These are phyloP conservation scores for Canavalia ensiformis DNA, from an alignment of 306 rosid genomes.

Conservation along the genomic window DNA sequence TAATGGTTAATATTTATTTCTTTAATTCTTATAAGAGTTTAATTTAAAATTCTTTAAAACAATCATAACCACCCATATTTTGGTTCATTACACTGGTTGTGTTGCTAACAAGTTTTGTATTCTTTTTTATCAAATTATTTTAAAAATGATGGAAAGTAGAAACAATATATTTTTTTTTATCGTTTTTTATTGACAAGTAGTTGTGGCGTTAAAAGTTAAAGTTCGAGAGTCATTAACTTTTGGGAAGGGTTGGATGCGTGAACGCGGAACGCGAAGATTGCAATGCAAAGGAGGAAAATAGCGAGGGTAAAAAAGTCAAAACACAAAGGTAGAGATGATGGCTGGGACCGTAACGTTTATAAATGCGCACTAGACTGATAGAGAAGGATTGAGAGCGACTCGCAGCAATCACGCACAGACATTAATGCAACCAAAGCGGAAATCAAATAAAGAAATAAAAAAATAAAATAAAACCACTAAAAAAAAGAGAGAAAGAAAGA, in stretches of 20 bases:
- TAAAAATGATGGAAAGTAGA: not conserved
- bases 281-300: not conserved
- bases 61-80: too few species aligned
- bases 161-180: too few species aligned
- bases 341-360: conserved; percentile 69
- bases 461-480: not conserved
- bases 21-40: too few species aligned
- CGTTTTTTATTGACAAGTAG: not conserved
- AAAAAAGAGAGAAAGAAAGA: not conserved
- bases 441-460: not conserved
- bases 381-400: conserved; percentile 56
- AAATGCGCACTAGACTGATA: conserved; percentile 44
- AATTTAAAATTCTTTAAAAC: too few species aligned
- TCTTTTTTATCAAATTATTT: too few species aligned
- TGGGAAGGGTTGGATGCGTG: conserved; percentile 1
- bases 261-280: conserved; percentile 26
- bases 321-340: not conserved
- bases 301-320: conserved; percentile 51
- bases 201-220: not conserved
- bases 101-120: too few species aligned
- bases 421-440: conserved; percentile 50
- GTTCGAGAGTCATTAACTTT: not conserved
- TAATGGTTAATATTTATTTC: too few species aligned
- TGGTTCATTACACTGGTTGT: too few species aligned
- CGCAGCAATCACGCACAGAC: conserved; percentile 50